Evolutionary conservation across 257 asterid species (phyloP).

Genomic region (Handroanthus guayacan): DNA sequence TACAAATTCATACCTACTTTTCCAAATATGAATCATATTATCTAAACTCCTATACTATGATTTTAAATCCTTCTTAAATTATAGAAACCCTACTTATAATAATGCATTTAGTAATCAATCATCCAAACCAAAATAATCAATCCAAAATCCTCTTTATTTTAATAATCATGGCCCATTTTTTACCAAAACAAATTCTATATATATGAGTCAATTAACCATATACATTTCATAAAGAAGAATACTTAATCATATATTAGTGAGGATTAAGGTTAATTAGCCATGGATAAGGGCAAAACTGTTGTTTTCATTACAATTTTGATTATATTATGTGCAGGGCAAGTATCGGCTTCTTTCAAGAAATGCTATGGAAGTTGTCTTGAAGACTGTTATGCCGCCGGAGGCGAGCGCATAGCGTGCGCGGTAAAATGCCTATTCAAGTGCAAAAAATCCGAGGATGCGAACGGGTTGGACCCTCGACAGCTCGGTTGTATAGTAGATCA

Average conservation of each 20-base stretch:
- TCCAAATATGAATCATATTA: too few relatives aligned
- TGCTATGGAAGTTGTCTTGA: neutral
- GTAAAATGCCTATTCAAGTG: conserved; percentile 8
- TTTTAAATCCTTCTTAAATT: too few relatives aligned
- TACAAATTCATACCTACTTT: too few relatives aligned
- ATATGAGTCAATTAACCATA: neutral
- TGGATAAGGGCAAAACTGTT: neutral
- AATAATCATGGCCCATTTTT: too few relatives aligned
- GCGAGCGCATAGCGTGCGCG: neutral
- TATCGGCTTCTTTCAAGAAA: conserved; percentile 17
- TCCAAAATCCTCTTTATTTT: too few relatives aligned
- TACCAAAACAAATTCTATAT: too few relatives aligned
- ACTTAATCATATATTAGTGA: neutral
- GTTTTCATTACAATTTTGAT: neutral
- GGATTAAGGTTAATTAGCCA: neutral
- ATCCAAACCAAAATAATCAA: too few relatives aligned
- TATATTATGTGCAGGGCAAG: conserved; percentile 24
- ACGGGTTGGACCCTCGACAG: too few relatives aligned
- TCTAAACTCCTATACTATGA: too few relatives aligned
- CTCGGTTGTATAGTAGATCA: neutral
- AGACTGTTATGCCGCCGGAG: neutral
- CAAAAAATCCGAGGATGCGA: neutral
- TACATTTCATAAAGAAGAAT: neutral
- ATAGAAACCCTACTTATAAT: too few relatives aligned
- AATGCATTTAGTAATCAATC: too few relatives aligned